Evolutionary conservation across 2,329 filamentous ascomycete genomes (phyloP), one percentile per base, ranked within the genome.

Genomic region (Apiospora saccharicola): DNA sequence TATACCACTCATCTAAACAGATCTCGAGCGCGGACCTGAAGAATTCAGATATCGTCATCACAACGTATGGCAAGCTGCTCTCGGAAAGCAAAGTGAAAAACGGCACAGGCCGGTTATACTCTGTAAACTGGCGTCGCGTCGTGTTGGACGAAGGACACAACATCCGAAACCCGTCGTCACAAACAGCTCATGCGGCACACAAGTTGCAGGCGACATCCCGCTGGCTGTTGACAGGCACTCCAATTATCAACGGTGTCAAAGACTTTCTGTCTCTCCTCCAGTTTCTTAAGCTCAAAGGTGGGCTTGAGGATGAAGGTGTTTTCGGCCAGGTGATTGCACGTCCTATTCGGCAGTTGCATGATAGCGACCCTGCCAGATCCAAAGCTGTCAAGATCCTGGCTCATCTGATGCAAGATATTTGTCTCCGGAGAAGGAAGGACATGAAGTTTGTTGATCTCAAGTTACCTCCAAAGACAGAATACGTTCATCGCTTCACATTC

Each of bases 381-480:
- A 80, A 83, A 0, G 83, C 86, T 46, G 92, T 91, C 16, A 90
- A 90, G 68, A 81, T 87, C 14, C 84, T 96, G 4, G 86, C 97
- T 4, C 93, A 96, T 6, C 86, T 97, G 64, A 95, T 97, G 90
- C 87, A 87, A n/a, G 91, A 93, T 24, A 88, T 97, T 67, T 96
- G 93, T 77, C 86, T 98, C 30, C 90, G 95, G 49, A 90, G 95
- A 49, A 92, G 91, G 81, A 98, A 98, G 80, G 92, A 96, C 71
- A 97, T 98, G 94, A 88, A 88, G 6, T 97, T 97, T 78, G 89
- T 98, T 70, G 94, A 97, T 75, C 85, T 97, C 26, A 92, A 91
- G 74, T 86, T 97, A 12, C 94, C 95, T 0, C 86, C 90, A 19
- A 90, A 97, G 78, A 92, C 90, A 0, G 94, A 96, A 78, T 95